Evolutionary conservation across 2,329 filamentous ascomycete species (phyloP), one percentile per base, ranked within the genome.

Genomic region (Phoma herbarum): DNA sequence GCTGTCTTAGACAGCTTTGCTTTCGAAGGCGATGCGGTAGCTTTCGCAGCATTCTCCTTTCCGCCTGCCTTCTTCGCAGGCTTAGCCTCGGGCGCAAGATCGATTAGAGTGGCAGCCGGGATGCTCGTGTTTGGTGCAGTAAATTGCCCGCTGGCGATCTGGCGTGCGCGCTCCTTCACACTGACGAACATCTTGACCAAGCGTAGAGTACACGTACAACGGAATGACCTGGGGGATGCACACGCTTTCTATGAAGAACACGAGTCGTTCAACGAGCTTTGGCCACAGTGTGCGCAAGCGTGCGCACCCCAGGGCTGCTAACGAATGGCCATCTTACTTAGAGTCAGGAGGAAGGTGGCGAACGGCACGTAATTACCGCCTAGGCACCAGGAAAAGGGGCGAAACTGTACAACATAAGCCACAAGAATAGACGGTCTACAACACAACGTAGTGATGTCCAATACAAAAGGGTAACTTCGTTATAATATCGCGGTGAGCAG

Each of bases 141-240:
- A 44, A 63, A 63, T 26, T 63, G 57, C 16, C 60, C 60, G 23
- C 22, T 63, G 18, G 60, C 60, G 43, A 63, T 63, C 39, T 63
- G 60, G 31, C 53, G 49, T 46, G 60, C 60, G 44, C 60, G 57
- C 29, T 63, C 60, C 43, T 63, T 63, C 16, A 63, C 60, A 53
- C 60, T 63, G 47, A 63, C 46, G 46, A 63, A 63, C 60, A 63
- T 63, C 23, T 49, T 58, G 53, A 47, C 31, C 6, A 29, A 28
- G 44, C 29, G 28, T 35, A 48, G 37, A 51, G 44, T 35, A 46
- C 43, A 56, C 57, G 54, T 58, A 58, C 43, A 31, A 43, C 43
- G 51, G n/a, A 47, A 39, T 22, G 31, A 39, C 22, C 44, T n/a
- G 57, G 60, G 60, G 54, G 50, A 45, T 52, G 25, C 22, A 33